These are phyloP conservation scores for Nakazawaea pomicola DNA, from an alignment of 805 yeast genomes.

Conservation along the genomic window DNA sequence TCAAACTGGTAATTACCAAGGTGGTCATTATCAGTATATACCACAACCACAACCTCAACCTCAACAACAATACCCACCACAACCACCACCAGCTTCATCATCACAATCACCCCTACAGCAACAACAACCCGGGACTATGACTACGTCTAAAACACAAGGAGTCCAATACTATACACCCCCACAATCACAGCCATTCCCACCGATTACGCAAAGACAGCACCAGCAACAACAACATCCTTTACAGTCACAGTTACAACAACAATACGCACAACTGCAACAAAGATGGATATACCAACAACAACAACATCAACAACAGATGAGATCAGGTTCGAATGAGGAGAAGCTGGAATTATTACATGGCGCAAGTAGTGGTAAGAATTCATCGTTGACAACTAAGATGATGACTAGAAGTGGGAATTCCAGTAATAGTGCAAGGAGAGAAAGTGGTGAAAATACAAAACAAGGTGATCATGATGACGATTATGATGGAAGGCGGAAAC, in stretches of 20 bases:
- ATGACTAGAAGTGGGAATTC: conserved; percentile 2
- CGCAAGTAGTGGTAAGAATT: no score
- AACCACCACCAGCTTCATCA: conserved; percentile 11
- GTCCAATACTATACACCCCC: no score
- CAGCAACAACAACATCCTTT: conserved; percentile 10
- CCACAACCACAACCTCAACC: conserved; percentile 6
- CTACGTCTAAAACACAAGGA: no score
- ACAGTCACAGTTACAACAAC: conserved; percentile 11
- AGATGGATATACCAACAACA: conserved; percentile 1
- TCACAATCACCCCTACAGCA: no score
- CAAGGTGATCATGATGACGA: no score
- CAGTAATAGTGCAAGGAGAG: no score
- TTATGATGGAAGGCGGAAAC: no score
- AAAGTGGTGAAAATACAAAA: no score
- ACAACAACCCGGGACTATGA: no score
- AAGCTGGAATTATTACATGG: no score
- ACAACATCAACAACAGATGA: conserved; percentile 9
- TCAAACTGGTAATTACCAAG: conserved; percentile 7
- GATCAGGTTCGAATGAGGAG: conserved; percentile 12
- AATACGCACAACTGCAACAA: conserved; percentile 5
- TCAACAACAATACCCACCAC: conserved; percentile 8
- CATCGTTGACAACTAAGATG: not conserved
- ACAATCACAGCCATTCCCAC: no score
- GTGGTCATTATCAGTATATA: conserved; percentile 7
- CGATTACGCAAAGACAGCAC: no score